phyloP scores from a whole-genome alignment of 345 rosid genomes.

The Gossypium sturtianum region DNA sequence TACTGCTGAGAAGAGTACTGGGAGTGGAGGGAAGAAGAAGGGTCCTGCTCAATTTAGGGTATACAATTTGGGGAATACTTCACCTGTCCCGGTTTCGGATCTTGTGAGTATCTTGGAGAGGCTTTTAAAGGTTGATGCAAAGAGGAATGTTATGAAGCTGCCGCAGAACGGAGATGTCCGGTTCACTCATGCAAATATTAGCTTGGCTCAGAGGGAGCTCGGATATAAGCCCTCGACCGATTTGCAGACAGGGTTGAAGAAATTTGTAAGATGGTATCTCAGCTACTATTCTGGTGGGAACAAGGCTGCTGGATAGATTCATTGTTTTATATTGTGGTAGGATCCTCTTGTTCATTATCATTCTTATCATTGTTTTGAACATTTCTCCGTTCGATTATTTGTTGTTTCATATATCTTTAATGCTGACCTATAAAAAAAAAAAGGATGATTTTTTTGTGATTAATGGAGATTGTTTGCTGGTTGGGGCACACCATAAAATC shows the following conservation, averaged over 20 bases:
- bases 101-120: constrained; percentile 80
- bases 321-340: constrained; percentile 27
- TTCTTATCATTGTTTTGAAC: constrained; percentile 44
- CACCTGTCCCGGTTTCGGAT: constrained; percentile 81
- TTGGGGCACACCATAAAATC: constrained; percentile 19
- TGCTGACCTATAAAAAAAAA: constrained; percentile 8
- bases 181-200: constrained; percentile 88
- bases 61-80: constrained; percentile 86
- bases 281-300: constrained; percentile 56
- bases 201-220: constrained; percentile 69
- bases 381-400: constrained; percentile 27
- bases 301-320: constrained; percentile 46
- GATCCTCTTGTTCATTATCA: constrained; percentile 39
- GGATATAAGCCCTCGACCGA: constrained; percentile 85
- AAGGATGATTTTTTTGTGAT: constrained; percentile 22
- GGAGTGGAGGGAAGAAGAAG: constrained; percentile 87
- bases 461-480: constrained; percentile 31
- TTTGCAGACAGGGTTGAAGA: constrained; percentile 83
- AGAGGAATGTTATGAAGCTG: constrained; percentile 71
- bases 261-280: constrained; percentile 84
- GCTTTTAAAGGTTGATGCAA: constrained; percentile 78
- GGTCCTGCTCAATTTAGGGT: constrained; percentile 83
- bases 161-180: constrained; percentile 92
- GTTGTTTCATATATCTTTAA: constrained; percentile 27
- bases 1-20: constrained; percentile 91